Evolutionary conservation across 345 rosid species (phyloP), one percentile per base, ranked within the genome.

Genomic region (Populus davidiana): DNA sequence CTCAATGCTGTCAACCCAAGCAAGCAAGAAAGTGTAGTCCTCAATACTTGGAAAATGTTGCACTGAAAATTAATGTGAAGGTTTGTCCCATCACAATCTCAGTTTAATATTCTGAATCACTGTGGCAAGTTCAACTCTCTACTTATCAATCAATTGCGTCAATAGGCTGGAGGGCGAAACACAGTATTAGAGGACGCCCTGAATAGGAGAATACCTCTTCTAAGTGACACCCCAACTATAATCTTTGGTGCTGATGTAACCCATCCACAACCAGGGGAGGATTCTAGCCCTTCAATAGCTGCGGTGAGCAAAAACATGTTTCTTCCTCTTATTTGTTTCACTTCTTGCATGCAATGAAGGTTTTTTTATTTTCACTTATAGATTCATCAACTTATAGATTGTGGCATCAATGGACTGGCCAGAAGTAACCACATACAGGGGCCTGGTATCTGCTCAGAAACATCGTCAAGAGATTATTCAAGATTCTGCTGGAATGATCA

Each of bases 391-490:
- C 43, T 39, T 39, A 39, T 25, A 62, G 66, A 23, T 62, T 62
- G 66, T 62, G 66, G 66, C 66, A 62, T 62, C 66, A 21, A 62
- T 62, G 66, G 66, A 62, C 66, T 62, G 66, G 66, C 66, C 66
- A 3, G 29, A 8, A 23, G 66, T 62, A 10, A 62, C 66, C 66
- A 62, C 31, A 3, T 62, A 62, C 66, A 62, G 66, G 31, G 66
- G 66, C 13, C 12, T 62, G 21, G 66, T 62, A 18, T 62, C 66
- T 11, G 66, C 66, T 62, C 66, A 62, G 66, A 29, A 62, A 23
- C 66, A 62, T 25, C 66, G 65, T 7, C 23, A 62, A 62, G 66
- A 62, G 66, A 62, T 62, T 62, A 62, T 62, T 21, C 66, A 62
- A 20, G 66, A 62, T 25, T 21, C 33, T 62, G 11, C 66, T 62